Base-by-base conservation (phyloP, 2,329 filamentous ascomycete species). In the Ascosphaera apis region DNA sequence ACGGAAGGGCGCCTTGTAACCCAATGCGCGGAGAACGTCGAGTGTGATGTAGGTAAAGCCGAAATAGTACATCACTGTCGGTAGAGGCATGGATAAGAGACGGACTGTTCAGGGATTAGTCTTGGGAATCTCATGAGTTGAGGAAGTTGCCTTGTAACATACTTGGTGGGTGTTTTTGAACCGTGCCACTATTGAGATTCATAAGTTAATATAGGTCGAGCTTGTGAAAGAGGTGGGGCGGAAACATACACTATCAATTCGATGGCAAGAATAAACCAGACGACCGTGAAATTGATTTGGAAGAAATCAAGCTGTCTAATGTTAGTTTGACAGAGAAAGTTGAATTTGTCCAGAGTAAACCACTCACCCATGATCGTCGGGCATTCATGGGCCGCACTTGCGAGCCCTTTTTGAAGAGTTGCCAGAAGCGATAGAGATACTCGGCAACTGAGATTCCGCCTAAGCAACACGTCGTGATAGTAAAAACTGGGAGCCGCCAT, bases 1-100 rank as follows among this genome's bases (percentile, higher is more conserved):
- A 33, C 69, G 65, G 45, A 70, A 73, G 0, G 69, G 70, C 0
- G 70, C 65, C 45, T 55, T 57, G 41, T 47, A 52, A n/a, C 57
- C 55, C 37, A 45, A 43, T 30, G 52, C 50, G 32, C 54, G 55
- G n/a, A 58, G 53, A 17, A 59, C 45, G 36, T 58, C 54, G 36
- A 60, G 53, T 18, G 51, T 44, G 11, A 58, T 48, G 43, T 57
- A 54, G 28, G 58, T 53, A 33, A 45, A 44, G 33, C 57, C 57
- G 38, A 60, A 60, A 42, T 60, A 58, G 42, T 57, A 58, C 55
- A 60, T 60, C 27, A 60, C 56, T 15, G 53, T 55, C 5, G 57
- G 56, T 15, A 59, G 50, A 30, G 57, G 50, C 56, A 59, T 59
- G 31, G 55, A 56, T 21, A 60, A 48, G 3, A 60, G 51, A 33